Evolutionary conservation across 768 basidiomycete species (phyloP).

Genomic region (Leccinum pellstonianum): DNA sequence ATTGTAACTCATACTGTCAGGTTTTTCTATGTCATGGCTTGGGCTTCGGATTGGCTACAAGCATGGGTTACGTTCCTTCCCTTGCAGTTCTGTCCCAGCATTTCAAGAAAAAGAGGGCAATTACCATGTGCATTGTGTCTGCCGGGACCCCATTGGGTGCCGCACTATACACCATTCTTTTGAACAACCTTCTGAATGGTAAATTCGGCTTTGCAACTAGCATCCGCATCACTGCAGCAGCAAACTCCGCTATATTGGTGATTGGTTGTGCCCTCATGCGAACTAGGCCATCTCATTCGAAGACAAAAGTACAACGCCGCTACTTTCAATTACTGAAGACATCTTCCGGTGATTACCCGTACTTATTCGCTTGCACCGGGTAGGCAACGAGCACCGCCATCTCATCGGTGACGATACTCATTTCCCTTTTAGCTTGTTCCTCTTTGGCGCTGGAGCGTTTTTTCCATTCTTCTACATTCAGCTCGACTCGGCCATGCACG

Average conservation of each 20-base stretch:
- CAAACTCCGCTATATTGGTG: constrained; percentile 38
- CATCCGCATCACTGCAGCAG: constrained; percentile 44
- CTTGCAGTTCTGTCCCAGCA: constrained; percentile 46
- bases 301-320: neutral
- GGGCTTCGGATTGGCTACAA: constrained; percentile 47
- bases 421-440: constrained; percentile 9
- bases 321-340: constrained; percentile 21
- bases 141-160: constrained; percentile 36
- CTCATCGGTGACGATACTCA: neutral
- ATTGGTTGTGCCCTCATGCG: constrained; percentile 36
- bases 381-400: constrained; percentile 1
- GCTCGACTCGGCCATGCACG: constrained; percentile 50
- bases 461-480: constrained; percentile 52
- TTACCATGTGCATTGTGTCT: constrained; percentile 42
- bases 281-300: constrained; percentile 37
- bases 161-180: constrained; percentile 27
- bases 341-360: constrained; percentile 25
- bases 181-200: constrained; percentile 25
- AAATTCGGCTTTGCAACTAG: constrained; percentile 40
- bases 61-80: constrained; percentile 39
- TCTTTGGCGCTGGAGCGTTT: constrained; percentile 24
- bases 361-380: constrained; percentile 26
- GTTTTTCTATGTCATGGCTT: constrained; percentile 37
- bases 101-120: constrained; percentile 39
- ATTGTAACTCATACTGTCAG: constrained; percentile 34